phyloP scores from a whole-genome alignment of 2,329 filamentous ascomycete species.

The Phaeosphaeriaceae sp. region DNA sequence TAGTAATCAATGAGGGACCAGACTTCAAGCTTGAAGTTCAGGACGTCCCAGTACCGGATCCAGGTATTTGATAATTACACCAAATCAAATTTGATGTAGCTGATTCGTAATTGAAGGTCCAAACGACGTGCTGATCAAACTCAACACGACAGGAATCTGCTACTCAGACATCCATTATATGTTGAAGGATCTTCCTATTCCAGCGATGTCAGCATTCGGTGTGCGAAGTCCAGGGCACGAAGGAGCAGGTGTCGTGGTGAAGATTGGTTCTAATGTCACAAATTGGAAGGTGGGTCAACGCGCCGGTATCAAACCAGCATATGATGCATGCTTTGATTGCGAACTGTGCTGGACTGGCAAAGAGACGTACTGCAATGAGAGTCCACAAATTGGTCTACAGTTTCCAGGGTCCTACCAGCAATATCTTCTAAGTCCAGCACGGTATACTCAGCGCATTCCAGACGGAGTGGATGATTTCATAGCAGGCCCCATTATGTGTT shows the following conservation, averaged over 20 bases:
- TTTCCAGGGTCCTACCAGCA: constrained; percentile 57
- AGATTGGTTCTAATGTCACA: constrained; percentile 58
- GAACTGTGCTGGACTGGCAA: constrained; percentile 52
- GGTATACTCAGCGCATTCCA: constrained; percentile 59
- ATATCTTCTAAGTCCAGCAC: constrained; percentile 53
- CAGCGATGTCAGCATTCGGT: constrained; percentile 42
- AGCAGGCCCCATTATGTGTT: constrained; percentile 64
- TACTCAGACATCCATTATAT: constrained; percentile 63
- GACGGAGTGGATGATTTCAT: constrained; percentile 59
- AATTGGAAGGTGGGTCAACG: constrained; percentile 49
- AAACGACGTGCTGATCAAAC: constrained; percentile 61
- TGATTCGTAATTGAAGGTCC: constrained; percentile 42
- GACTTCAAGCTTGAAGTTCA: constrained; percentile 54
- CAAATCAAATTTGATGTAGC: neutral
- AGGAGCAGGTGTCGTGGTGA: constrained; percentile 62
- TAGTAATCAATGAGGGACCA: constrained; percentile 57
- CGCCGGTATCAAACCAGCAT: constrained; percentile 51
- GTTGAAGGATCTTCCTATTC: constrained; percentile 56
- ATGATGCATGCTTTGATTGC: constrained; percentile 60
- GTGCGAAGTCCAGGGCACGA: constrained; percentile 59
- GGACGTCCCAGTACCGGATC: constrained; percentile 54
- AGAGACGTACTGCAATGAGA: constrained; percentile 39
- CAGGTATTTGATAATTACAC: constrained; percentile 38
- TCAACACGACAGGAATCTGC: constrained; percentile 64
- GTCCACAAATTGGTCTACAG: constrained; percentile 52